phyloP scores from a whole-genome alignment of 2,329 filamentous ascomycete species.

The Fusarium dimerum region DNA sequence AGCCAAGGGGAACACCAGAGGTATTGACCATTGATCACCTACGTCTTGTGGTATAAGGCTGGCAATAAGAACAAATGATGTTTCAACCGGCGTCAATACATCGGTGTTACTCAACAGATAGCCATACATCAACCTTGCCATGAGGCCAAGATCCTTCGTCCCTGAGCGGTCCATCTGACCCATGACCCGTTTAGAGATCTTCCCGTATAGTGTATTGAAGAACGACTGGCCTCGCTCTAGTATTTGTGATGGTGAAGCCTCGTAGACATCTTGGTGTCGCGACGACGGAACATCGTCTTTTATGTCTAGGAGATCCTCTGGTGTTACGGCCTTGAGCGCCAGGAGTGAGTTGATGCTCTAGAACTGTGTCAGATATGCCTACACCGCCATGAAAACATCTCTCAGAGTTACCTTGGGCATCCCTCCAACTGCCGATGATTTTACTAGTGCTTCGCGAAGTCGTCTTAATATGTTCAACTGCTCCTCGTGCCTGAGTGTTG shows the following conservation, averaged over 20 bases:
- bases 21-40: constrained; percentile 4
- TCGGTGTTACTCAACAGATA: constrained; percentile 29
- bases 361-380: constrained; percentile 5
- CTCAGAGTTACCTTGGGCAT: constrained; percentile 24
- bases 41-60: constrained; percentile 31
- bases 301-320: constrained; percentile 24
- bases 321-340: constrained; percentile 23
- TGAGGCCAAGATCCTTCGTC: constrained; percentile 24
- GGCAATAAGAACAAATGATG: constrained; percentile 29
- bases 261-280: constrained; percentile 20
- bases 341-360: constrained; percentile 28
- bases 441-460: constrained; percentile 27
- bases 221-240: constrained; percentile 23
- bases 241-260: constrained; percentile 14
- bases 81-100: constrained; percentile 24
- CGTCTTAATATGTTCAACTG: constrained; percentile 21
- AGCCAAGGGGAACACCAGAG: neutral
- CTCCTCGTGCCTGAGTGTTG: constrained; percentile 8
- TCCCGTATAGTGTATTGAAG: constrained; percentile 26
- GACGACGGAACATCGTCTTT: constrained; percentile 5
- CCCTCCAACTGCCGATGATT: constrained; percentile 27
- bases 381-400: too few relatives aligned
- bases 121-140: constrained; percentile 27
- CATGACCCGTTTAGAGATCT: constrained; percentile 28
- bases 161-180: constrained; percentile 28